Conservation (phyloP, 2,329 filamentous ascomycete species). For the Scortechinia acanthostroma region DNA sequence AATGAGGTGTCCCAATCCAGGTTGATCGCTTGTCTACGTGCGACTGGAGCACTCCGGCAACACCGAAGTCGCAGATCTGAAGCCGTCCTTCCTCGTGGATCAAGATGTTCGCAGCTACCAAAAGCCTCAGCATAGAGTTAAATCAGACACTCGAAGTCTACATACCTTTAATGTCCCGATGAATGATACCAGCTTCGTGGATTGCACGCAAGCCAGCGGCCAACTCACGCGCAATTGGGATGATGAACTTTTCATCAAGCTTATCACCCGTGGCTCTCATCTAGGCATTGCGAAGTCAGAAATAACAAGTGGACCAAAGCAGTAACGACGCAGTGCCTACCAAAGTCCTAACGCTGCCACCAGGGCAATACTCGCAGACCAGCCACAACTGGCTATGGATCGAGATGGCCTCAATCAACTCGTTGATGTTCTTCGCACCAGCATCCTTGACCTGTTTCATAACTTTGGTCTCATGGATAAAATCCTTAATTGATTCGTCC, state of each 20-base stretch:
- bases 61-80: constrained; percentile 60
- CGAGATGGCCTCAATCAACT: constrained; percentile 55
- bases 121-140: neutral
- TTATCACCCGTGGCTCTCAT: constrained; percentile 36
- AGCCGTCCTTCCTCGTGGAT: constrained; percentile 55
- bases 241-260: constrained; percentile 53
- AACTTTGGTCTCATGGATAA: constrained; percentile 55
- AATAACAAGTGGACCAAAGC: no score
- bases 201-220: constrained; percentile 53
- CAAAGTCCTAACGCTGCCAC: constrained; percentile 57
- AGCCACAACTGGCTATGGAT: constrained; percentile 62
- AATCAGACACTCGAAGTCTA: constrained; percentile 25
- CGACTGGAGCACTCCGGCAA: constrained; percentile 53
- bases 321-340: no score
- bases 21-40: constrained; percentile 53
- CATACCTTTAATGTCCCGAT: constrained; percentile 61
- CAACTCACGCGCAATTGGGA: constrained; percentile 56
- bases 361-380: constrained; percentile 59
- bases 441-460: constrained; percentile 55
- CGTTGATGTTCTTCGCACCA: constrained; percentile 55
- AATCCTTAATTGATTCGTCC: constrained; percentile 40
- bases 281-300: constrained; percentile 11
- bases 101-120: constrained; percentile 56
- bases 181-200: constrained; percentile 58
- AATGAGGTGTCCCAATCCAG: constrained; percentile 59